These are phyloP conservation scores for Sugiyamaella novakii DNA, from an alignment of 1,139 yeast genomes.

Conservation along the genomic window DNA sequence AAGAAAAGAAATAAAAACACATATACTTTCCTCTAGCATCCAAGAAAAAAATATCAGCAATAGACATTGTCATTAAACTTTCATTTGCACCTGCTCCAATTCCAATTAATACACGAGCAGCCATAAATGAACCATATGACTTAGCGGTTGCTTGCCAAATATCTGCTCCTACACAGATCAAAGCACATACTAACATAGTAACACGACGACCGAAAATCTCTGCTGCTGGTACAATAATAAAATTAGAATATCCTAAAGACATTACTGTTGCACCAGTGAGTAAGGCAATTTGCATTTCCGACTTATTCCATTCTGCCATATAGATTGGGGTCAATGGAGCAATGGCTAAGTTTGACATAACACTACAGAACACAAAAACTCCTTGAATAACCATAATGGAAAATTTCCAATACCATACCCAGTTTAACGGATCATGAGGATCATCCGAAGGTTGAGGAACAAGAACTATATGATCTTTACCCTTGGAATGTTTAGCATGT, in stretches of 20 bases:
- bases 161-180: conserved; percentile 8
- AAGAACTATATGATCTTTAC: conserved; percentile 33
- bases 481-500: conserved; percentile 2
- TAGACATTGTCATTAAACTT: conserved; percentile 51
- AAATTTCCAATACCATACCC: conserved; percentile 46
- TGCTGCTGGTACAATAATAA: conserved; percentile 17
- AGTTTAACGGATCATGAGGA: conserved; percentile 54
- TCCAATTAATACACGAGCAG: conserved; percentile 41
- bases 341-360: conserved; percentile 14
- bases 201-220: conserved; percentile 17
- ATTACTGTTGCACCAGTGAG: conserved; percentile 8
- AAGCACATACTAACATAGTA: conserved; percentile 2
- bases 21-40: conserved; percentile 21
- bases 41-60: conserved; percentile 20
- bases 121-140: conserved; percentile 41
- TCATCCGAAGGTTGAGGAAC: conserved; percentile 51
- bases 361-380: conserved; percentile 5
- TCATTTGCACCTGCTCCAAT: conserved; percentile 49
- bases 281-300: conserved; percentile 6
- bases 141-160: conserved; percentile 20
- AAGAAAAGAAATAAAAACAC: conserved; percentile 16
- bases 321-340: conserved; percentile 17
- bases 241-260: conserved; percentile 5
- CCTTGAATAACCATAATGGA: conserved; percentile 17
- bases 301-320: conserved; percentile 12